Percentiles rank a stretch among this genome's conserved stretches.
Evolutionary conservation across 257 asterid species (phyloP).

Genomic region (Pogostemon cablin): DNA sequence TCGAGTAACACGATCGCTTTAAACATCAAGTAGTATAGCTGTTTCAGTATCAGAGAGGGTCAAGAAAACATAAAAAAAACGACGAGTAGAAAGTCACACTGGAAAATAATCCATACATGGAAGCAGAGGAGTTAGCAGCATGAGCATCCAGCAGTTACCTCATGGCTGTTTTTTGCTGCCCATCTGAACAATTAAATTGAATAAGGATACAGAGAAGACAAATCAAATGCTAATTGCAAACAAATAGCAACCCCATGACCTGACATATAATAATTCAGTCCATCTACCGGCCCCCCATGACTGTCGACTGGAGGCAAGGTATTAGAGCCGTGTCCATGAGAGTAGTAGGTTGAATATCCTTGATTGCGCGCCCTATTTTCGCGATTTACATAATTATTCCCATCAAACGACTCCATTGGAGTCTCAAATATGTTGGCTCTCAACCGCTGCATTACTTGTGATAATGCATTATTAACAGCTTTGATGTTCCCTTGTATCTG

Average conservation of each 20-base stretch:
- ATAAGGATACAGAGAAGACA: slow-evolving; percentile 18
- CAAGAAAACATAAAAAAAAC: slow-evolving; percentile 28
- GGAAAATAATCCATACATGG: too few relatives aligned
- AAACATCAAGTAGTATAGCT: slow-evolving; percentile 46
- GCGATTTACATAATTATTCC: slow-evolving; percentile 50
- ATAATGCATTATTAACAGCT: slow-evolving; percentile 67
- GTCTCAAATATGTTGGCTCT: slow-evolving; percentile 68
- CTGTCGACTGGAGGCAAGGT: slow-evolving; percentile 41
- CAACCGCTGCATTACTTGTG: slow-evolving; percentile 70
- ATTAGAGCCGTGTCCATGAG: slow-evolving; percentile 55
- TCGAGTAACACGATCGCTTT: slow-evolving; percentile 37
- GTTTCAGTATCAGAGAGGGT: slow-evolving; percentile 35
- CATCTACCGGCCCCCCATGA: slow-evolving; percentile 30
- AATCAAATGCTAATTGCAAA: slow-evolving; percentile 1
- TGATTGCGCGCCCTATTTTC: slow-evolving; percentile 51
- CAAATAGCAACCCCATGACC: neutral
- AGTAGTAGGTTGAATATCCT: slow-evolving; percentile 47
- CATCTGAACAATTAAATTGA: slow-evolving; percentile 45
- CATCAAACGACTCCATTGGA: slow-evolving; percentile 45
- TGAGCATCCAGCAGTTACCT: slow-evolving; percentile 22
- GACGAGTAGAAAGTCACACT: slow-evolving; percentile 25
- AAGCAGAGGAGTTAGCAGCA: too few relatives aligned
- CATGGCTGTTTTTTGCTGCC: slow-evolving; percentile 56
- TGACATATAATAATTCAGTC: neutral
- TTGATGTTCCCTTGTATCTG: slow-evolving; percentile 79